Evolutionary conservation across 139 green algal genomes (phyloP), one percentile per base, ranked within the genome.

Genomic region (Mychonastes homosphaera): DNA sequence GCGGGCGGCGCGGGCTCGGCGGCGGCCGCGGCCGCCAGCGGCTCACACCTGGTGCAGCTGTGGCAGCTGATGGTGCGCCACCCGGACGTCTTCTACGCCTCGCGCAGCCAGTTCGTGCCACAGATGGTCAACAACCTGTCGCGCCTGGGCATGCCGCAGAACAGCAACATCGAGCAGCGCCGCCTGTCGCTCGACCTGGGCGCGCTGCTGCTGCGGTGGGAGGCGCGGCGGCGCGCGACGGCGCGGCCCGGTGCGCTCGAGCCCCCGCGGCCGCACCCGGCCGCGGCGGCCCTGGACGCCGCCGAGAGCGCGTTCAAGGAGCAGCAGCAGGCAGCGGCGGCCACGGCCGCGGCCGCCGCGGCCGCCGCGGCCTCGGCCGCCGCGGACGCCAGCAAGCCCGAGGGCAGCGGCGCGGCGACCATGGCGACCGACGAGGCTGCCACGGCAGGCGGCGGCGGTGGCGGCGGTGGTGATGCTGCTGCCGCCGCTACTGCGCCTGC

Each of bases 41-140:
- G 88, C 29, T 68, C 63, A 33, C 74, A 84, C 34, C 46, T 95
- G n/a, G 68, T 90, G 34, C 87, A 96, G 68, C 71, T 96, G 35
- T 92, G 88, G 80, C 86, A 95, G 66, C 63, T 95, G 26, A 62
- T 98, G 23, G 81, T 95, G 32, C 73, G 84, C 26, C 92, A 98
- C 64, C 66, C 78, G 2, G 69, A 88, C 34, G 53, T 91, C 9
- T 96, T 97, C 66, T 95, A 89, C 70, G 30, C 70, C 9, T 80
- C 62, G 43, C 53, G 84, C 6, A 67, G 67, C 23, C 79, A 90
- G 44, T 96, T 98, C 63, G 77, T 95, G 57, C 69, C 75, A 3
- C 76, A 91, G 52, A 98, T 98, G 85, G 76, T 97, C 23, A 84
- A 91, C 62, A 80, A 66, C 3, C 73, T 97, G 4, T 69, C 30